A percentile compares a stretch with the other conserved stretches of the same genome.
phyloP scores from a whole-genome alignment of 129 eudicot species.

The Tagetes erecta region DNA sequence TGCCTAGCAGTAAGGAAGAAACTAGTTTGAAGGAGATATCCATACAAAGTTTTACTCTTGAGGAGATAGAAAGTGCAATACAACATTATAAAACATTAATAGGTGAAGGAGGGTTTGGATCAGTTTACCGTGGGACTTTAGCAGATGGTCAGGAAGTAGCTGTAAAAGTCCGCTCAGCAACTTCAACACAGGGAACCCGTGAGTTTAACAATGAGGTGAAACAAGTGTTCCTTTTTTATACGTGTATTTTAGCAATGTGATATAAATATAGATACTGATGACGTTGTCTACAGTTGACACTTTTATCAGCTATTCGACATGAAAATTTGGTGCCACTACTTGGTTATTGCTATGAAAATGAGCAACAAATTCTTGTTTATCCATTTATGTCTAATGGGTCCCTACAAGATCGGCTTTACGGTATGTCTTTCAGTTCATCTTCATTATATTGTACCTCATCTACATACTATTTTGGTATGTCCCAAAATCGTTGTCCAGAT shows the following conservation, averaged over 20 bases:
- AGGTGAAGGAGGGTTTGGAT: slow-evolving; percentile 92
- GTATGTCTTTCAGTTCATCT: slow-evolving; percentile 41
- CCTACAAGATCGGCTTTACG: slow-evolving; percentile 89
- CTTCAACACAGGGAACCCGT: slow-evolving; percentile 89
- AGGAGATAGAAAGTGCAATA: slow-evolving; percentile 63
- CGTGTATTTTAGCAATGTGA: neutral
- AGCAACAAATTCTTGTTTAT: slow-evolving; percentile 86
- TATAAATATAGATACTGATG: slow-evolving; percentile 16
- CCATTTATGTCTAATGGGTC: slow-evolving; percentile 95
- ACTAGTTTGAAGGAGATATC: slow-evolving; percentile 54
- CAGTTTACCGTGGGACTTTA: slow-evolving; percentile 79
- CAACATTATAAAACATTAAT: slow-evolving; percentile 73
- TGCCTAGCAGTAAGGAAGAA: slow-evolving; percentile 64
- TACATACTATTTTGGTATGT: neutral
- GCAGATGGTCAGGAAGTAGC: slow-evolving; percentile 87
- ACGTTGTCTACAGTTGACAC: slow-evolving; percentile 58
- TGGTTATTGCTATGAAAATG: slow-evolving; percentile 79
- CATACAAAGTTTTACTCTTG: slow-evolving; percentile 54
- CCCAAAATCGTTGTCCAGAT: neutral
- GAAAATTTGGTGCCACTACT: slow-evolving; percentile 83
- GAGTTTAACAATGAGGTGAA: slow-evolving; percentile 83
- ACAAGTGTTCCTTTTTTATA: neutral
- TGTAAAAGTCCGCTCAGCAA: slow-evolving; percentile 83
- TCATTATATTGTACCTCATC: neutral
- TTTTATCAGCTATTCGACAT: slow-evolving; percentile 71